These are phyloP conservation scores for Crithidia thermophila DNA, from an alignment of 208 protist genomes.

Conservation along the genomic window DNA sequence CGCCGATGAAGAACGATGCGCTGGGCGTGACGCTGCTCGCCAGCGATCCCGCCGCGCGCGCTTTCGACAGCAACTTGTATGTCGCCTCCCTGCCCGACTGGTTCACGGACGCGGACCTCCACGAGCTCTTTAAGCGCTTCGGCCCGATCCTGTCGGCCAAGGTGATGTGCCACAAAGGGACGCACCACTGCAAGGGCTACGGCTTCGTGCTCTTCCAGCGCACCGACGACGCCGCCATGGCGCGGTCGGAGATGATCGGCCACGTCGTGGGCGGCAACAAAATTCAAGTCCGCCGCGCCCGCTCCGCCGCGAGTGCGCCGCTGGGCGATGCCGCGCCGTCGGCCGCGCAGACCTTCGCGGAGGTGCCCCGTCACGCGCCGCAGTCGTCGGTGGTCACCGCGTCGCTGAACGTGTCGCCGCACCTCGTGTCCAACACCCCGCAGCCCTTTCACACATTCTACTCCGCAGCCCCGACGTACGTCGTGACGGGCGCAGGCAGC, in stretches of 20 bases:
- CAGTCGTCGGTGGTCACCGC: conserved; percentile 2
- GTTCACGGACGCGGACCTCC: conserved; percentile 59
- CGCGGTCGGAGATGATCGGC: conserved; percentile 64
- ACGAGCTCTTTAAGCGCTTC: conserved; percentile 61
- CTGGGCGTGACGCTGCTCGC: conserved; percentile 17
- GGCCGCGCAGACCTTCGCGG: no score
- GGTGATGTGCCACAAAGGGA: conserved; percentile 75
- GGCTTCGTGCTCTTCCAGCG: conserved; percentile 80
- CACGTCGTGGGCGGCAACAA: conserved; percentile 54
- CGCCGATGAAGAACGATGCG: conserved; percentile 32
- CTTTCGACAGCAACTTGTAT: conserved; percentile 70
- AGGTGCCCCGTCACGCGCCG: background rate
- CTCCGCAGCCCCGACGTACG: conserved; percentile 14
- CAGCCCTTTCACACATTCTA: conserved; percentile 16
- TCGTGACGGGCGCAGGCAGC: conserved; percentile 1
- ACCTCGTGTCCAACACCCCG: conserved; percentile 7
- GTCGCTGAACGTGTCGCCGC: conserved; percentile 23
- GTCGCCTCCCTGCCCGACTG: conserved; percentile 59
- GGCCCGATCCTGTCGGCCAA: conserved; percentile 64
- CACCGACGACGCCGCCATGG: conserved; percentile 47
- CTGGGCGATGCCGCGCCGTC: no score
- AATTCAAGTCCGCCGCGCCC: conserved; percentile 71
- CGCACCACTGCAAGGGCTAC: conserved; percentile 67
- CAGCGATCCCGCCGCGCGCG: conserved; percentile 20
- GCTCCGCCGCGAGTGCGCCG: conserved; percentile 36